These are phyloP conservation scores for Triticum aestivum DNA, from an alignment of 176 grass and related monocot genomes.

Conservation along the genomic window DNA sequence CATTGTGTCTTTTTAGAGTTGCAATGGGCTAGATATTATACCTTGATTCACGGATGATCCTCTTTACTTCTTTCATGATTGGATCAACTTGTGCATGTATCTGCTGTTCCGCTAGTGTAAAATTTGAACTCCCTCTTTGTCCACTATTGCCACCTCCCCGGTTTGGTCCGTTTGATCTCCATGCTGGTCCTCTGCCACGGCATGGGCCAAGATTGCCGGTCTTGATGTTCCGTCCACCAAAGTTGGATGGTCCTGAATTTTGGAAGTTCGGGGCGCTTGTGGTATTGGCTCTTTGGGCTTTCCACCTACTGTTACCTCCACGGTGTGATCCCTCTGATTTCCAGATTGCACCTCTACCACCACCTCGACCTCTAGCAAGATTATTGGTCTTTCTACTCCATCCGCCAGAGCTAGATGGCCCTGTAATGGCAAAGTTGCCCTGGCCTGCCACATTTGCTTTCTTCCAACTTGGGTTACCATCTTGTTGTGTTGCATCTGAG, in stretches of 20 bases:
- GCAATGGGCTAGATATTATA: conserved; percentile 12
- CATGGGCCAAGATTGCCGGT: conserved; percentile 3
- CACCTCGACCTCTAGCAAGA: conserved; percentile 26
- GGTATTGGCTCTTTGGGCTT: conserved; percentile 25
- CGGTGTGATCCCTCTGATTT: conserved; percentile 35
- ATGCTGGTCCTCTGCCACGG: conserved; percentile 10
- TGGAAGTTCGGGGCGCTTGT: neutral
- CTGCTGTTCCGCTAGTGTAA: conserved; percentile 33
- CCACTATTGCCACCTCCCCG: conserved; percentile 13
- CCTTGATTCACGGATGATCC: conserved; percentile 51
- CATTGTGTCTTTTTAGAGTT: neutral
- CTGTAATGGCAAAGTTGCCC: conserved; percentile 9
- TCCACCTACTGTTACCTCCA: conserved; percentile 28
- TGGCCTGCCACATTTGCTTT: conserved; percentile 7
- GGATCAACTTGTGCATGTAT: conserved; percentile 36
- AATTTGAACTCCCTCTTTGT: neutral
- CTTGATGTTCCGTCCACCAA: conserved; percentile 22
- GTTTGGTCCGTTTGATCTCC: conserved; percentile 34
- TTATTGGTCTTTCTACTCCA: conserved; percentile 17
- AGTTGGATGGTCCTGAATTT: conserved; percentile 24
- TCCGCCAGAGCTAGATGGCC: conserved; percentile 29
- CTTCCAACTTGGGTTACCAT: conserved; percentile 11
- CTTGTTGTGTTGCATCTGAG: conserved; percentile 25
- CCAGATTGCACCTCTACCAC: conserved; percentile 3
- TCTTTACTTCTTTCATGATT: conserved; percentile 44